Base-by-base conservation (phyloP, 768 basidiomycete species). In the Scleroderma bovista region DNA sequence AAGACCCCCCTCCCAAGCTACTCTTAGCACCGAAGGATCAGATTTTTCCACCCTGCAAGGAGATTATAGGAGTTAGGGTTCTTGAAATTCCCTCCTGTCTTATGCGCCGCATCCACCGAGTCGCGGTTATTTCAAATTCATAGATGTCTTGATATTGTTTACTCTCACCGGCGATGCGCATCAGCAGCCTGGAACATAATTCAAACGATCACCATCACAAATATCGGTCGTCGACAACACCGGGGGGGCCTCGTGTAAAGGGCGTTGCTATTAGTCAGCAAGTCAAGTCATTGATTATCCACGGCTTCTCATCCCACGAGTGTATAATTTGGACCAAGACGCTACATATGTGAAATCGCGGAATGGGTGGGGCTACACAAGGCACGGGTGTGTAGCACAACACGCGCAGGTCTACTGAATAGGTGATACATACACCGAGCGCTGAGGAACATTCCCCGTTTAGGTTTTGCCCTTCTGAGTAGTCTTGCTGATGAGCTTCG, bases 401-500 rank as follows among this genome's bases (percentile, higher is more conserved):
- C 31, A 42, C 20, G 47, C 40, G n/a, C 19, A 2, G 20, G 40
- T 48, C 47, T 48, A 46, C 41, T 24, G 24, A 29, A 43, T 43
- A n/a, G 24, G 41, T 24, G 41, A 29, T 24, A 36, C 34, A 17
- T 15, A n/a, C 23, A 26, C 26, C 24, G 41, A 43, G 15, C 24
- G 40, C 48, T 29, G 32, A 33, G 44, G 11, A 40, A 24, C 20
- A 33, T 38, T 36, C 23, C n/a, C 17, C 32, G 45, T 46, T 61
- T 72, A 88, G 34, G 83, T 77, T 70, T 76, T 88, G 43, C 84
- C 80, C 69, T 83, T 89, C 33, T 73, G 63, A 17, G 87, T 75
- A 13, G 78, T 83, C 76, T 94, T 96, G 72, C 87, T 84, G 71
- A 95, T 89, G 57, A 96, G 76, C 69, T 90, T 90, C 44, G 93